phyloP scores from a whole-genome alignment of 2,329 filamentous ascomycete genomes.

The Aspergillus uvarum region DNA sequence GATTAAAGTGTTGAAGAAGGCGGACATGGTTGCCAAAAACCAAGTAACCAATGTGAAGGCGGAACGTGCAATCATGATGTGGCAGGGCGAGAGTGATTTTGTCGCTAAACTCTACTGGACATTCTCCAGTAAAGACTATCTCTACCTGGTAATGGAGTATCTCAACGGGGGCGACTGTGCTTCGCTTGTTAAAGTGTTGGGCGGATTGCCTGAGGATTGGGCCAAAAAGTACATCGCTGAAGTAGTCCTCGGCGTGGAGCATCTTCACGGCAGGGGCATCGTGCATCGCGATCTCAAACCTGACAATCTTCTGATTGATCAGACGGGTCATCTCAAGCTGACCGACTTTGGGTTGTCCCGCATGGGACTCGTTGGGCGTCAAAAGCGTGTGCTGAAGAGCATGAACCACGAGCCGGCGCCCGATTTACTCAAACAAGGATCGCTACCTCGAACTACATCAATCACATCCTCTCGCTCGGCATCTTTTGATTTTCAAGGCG shows the following conservation, averaged over 20 bases:
- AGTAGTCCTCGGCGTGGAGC: constrained; percentile 93
- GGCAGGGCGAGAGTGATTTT: constrained; percentile 98
- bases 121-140: constrained; percentile 97
- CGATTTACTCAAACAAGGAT: constrained; percentile 87
- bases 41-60: constrained; percentile 99
- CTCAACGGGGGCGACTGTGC: constrained; percentile 96
- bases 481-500: constrained; percentile 83
- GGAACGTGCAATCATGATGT: constrained; percentile 99
- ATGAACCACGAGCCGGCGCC: constrained; percentile 74
- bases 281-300: constrained; percentile 97
- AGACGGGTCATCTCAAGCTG: constrained; percentile 92
- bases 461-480: constrained; percentile 88
- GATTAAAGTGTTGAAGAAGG: constrained; percentile 97
- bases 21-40: constrained; percentile 99
- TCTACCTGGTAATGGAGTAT: constrained; percentile 99
- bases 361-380: constrained; percentile 94
- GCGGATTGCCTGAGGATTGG: constrained; percentile 93
- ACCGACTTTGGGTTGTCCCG: constrained; percentile 96
- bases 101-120: constrained; percentile 99
- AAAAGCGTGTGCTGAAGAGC: constrained; percentile 84
- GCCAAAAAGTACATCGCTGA: constrained; percentile 96
- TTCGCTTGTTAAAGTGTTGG: constrained; percentile 90
- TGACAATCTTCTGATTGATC: constrained; percentile 94
- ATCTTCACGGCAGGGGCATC: constrained; percentile 89
- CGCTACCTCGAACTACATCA: constrained; percentile 82